These are phyloP conservation scores for Diaporthe ilicicola DNA, from an alignment of 2,329 filamentous ascomycete species.

Conservation along the genomic window DNA sequence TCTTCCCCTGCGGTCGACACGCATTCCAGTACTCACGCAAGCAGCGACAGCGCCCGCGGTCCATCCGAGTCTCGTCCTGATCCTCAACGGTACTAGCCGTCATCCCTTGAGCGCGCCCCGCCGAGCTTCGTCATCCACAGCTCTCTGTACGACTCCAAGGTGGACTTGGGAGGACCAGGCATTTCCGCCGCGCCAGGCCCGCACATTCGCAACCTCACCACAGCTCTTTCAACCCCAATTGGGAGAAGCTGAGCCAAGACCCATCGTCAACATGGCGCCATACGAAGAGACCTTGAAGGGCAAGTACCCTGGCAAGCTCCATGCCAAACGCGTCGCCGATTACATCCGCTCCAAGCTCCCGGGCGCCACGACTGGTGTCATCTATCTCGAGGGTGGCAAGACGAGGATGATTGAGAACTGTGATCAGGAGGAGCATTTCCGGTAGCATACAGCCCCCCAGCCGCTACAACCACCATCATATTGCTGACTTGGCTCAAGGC, in stretches of 20 bases:
- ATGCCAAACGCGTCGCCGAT: slow-evolving; percentile 84
- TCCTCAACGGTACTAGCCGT: background rate
- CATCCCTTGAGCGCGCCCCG: background rate
- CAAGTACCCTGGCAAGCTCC: slow-evolving; percentile 85
- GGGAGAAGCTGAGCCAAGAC: background rate
- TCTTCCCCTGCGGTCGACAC: background rate
- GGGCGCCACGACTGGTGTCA: slow-evolving; percentile 69
- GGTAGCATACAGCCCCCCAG: slow-evolving; percentile 56
- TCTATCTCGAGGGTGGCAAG: slow-evolving; percentile 89
- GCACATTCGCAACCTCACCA: background rate
- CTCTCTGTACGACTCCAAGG: background rate
- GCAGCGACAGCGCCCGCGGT: background rate
- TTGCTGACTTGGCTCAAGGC: slow-evolving; percentile 56
- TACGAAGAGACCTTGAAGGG: slow-evolving; percentile 64
- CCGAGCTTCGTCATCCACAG: background rate
- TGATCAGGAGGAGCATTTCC: slow-evolving; percentile 82
- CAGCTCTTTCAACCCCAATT: background rate
- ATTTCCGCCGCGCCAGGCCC: background rate
- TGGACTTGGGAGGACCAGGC: background rate
- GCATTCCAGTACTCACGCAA: background rate
- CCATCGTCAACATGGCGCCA: slow-evolving; percentile 41
- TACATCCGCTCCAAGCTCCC: slow-evolving; percentile 75
- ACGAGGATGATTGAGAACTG: slow-evolving; percentile 88
- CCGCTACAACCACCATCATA: background rate
- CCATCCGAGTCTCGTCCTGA: background rate